phyloP scores from a whole-genome alignment of 148 eudicot genomes.

The Hydrangea macrophylla region DNA sequence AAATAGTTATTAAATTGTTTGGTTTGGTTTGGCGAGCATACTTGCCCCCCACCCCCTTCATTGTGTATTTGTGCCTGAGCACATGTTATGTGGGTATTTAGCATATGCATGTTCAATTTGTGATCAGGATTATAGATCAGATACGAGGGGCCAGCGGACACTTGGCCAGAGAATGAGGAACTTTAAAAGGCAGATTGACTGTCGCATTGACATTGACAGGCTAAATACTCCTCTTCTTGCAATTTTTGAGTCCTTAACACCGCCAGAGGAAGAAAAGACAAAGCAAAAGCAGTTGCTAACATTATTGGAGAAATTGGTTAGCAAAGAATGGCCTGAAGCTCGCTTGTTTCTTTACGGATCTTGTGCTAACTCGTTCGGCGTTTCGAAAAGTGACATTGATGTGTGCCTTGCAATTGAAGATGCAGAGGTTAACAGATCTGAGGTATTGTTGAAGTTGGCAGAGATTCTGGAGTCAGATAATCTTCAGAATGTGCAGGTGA shows the following conservation, averaged over 20 bases:
- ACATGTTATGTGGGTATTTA: not conserved
- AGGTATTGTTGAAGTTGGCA: conserved; percentile 76
- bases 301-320: conserved; percentile 66
- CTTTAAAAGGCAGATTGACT: conserved; percentile 38
- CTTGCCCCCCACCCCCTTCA: not conserved
- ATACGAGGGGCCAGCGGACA: conserved; percentile 71
- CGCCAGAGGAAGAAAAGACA: conserved; percentile 74
- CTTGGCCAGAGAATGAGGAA: conserved; percentile 66
- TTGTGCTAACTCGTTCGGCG: conserved; percentile 91
- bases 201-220: conserved; percentile 64
- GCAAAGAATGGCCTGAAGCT: conserved; percentile 89
- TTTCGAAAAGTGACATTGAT: conserved; percentile 93
- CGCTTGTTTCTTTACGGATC: conserved; percentile 80
- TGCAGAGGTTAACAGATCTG: conserved; percentile 59
- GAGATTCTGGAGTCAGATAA: conserved; percentile 70
- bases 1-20: too few relatives aligned
- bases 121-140: conserved; percentile 82
- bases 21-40: too few relatives aligned
- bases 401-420: conserved; percentile 72
- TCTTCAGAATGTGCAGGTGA: conserved; percentile 90
- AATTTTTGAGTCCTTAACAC: conserved; percentile 67
- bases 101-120: conserved; percentile 20
- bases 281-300: conserved; percentile 73
- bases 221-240: conserved; percentile 52
- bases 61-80: not conserved